Conservation (phyloP, 179 eudicot genomes). For the Monotropa hypopitys region DNA sequence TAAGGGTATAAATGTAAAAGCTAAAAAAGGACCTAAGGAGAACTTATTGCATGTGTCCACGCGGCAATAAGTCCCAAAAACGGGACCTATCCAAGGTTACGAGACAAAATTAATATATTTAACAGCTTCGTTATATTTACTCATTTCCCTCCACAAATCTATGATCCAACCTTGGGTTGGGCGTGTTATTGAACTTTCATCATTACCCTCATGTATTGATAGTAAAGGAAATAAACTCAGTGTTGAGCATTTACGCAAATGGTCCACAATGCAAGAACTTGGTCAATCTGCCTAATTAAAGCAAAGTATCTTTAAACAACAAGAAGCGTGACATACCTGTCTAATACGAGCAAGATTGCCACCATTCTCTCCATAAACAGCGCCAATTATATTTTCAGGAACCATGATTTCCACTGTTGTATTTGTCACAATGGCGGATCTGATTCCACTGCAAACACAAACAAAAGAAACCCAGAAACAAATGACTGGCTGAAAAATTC, state of each 20-base stretch:
- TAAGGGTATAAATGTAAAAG: no score
- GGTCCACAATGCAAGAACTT: not conserved
- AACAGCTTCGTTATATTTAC: not conserved
- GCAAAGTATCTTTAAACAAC: not conserved
- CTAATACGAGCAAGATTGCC: slow-evolving; percentile 54
- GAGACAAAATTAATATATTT: no score
- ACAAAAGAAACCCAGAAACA: not conserved
- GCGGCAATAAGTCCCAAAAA: no score
- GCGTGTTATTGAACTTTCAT: not conserved
- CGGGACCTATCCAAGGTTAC: no score
- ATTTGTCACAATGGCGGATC: slow-evolving; percentile 56
- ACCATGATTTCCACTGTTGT: slow-evolving; percentile 63
- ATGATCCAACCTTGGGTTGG: not conserved
- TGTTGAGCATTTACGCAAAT: not conserved
- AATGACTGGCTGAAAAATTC: not conserved
- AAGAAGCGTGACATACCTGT: slow-evolving; percentile 38
- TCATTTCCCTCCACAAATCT: not conserved
- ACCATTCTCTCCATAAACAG: slow-evolving; percentile 64
- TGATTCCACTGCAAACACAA: slow-evolving; percentile 34
- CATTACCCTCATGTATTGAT: not conserved
- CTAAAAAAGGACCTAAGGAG: no score
- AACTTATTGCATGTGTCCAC: no score
- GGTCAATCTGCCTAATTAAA: not conserved
- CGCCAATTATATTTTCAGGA: slow-evolving; percentile 44
- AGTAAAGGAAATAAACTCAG: not conserved